Conservation (phyloP, 305 asterid species). For the Fraxinus greggii region DNA sequence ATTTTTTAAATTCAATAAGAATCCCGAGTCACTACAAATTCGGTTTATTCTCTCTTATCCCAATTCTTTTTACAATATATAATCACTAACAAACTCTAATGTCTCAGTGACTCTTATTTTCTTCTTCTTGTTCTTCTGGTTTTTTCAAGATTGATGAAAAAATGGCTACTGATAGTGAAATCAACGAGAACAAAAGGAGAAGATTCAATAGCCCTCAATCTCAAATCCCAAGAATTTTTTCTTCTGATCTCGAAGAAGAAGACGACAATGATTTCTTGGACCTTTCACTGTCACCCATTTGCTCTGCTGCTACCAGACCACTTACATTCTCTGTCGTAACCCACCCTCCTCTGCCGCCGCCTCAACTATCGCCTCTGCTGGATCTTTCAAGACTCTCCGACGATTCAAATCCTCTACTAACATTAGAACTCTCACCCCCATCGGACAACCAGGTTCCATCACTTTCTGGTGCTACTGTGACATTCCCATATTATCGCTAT, state of each 20-base stretch:
- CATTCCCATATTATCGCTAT: not conserved
- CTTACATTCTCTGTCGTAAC: not conserved
- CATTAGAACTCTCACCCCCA: not conserved
- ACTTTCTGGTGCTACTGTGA: not conserved
- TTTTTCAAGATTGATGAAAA: not conserved
- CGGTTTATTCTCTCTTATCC: not conserved
- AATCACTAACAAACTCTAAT: not conserved
- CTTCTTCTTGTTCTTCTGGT: not conserved
- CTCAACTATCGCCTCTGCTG: not conserved
- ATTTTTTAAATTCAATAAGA: not conserved
- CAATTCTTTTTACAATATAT: not conserved
- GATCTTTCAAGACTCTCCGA: not conserved
- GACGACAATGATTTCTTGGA: not conserved
- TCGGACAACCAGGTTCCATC: not conserved
- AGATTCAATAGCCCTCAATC: conserved; percentile 8
- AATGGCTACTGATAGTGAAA: not conserved
- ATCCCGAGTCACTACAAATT: not conserved
- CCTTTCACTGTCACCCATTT: conserved; percentile 22
- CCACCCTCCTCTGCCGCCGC: not conserved
- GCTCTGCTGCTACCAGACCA: not conserved
- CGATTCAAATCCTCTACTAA: not conserved
- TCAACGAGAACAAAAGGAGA: conserved; percentile 22
- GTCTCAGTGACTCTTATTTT: not conserved
- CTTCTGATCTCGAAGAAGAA: not conserved
- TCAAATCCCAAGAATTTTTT: not conserved